Evolutionary conservation across 805 yeast genomes (phyloP).

Genomic region (Nakazawaea laoshanensis): DNA sequence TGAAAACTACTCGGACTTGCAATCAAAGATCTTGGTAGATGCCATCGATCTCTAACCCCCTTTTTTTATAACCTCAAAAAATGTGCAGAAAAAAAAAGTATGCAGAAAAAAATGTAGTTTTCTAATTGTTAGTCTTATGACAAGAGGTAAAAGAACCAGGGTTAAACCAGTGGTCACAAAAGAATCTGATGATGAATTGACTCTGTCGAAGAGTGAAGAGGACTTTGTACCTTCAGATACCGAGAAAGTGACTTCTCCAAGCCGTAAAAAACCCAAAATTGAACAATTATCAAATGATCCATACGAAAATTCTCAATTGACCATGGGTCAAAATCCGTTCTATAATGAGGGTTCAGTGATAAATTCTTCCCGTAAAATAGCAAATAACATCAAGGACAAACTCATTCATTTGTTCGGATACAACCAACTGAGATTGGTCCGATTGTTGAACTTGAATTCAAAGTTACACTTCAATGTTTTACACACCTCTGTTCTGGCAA

Average conservation of each 20-base stretch:
- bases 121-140: not conserved
- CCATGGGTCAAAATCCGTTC: constrained; percentile 3
- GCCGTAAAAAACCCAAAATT: not conserved
- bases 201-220: no score
- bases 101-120: not conserved
- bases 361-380: constrained; percentile 4
- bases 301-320: constrained; percentile 6
- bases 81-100: not conserved
- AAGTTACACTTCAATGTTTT: constrained; percentile 43
- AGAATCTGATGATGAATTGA: no score
- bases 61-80: not conserved
- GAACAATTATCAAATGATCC: constrained; percentile 6
- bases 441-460: constrained; percentile 34
- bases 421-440: constrained; percentile 32
- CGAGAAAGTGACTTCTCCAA: not conserved
- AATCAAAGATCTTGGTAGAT: constrained; percentile 33
- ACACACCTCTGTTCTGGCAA: constrained; percentile 25
- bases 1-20: constrained; percentile 31
- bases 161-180: not conserved
- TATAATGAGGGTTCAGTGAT: constrained; percentile 1
- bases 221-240: no score
- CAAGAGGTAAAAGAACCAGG: not conserved
- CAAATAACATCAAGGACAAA: constrained; percentile 26
- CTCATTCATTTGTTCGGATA: constrained; percentile 40
- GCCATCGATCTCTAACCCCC: constrained; percentile 11